Evolutionary conservation across 306 rosid genomes (phyloP).

Genomic region (Abrus pulchellus): DNA sequence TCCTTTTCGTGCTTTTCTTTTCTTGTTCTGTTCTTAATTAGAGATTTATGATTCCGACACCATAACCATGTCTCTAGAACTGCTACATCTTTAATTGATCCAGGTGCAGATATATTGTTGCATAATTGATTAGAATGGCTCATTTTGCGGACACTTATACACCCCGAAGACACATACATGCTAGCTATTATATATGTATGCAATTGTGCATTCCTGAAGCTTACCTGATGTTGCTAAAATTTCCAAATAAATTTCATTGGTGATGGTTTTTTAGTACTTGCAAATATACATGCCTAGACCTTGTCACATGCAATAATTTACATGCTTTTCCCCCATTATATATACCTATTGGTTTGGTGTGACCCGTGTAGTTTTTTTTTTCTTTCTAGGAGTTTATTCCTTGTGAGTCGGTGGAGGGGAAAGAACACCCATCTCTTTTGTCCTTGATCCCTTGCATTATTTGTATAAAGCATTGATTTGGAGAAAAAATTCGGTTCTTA

Average conservation of each 20-base stretch:
- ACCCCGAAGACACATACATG: neutral
- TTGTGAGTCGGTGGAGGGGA: neutral
- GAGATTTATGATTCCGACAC: neutral
- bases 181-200: constrained; percentile 6
- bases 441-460: constrained; percentile 28
- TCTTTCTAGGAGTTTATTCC: neutral
- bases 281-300: neutral
- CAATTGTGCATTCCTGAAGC: constrained; percentile 1
- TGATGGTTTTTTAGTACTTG: constrained; percentile 5
- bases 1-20: neutral
- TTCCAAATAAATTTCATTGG: neutral
- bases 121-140: neutral
- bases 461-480: neutral
- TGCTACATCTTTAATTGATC: neutral
- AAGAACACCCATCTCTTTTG: constrained; percentile 11
- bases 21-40: neutral
- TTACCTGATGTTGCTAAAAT: neutral
- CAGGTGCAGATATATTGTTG: constrained; percentile 2
- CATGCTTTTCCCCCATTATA: neutral
- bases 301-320: neutral
- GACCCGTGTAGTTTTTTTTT: neutral
- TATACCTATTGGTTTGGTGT: neutral
- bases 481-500: constrained; percentile 7
- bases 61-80: neutral
- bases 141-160: neutral